Base-by-base conservation (phyloP, 1,139 yeast species). In the Yamadazyma membranifaciens region DNA sequence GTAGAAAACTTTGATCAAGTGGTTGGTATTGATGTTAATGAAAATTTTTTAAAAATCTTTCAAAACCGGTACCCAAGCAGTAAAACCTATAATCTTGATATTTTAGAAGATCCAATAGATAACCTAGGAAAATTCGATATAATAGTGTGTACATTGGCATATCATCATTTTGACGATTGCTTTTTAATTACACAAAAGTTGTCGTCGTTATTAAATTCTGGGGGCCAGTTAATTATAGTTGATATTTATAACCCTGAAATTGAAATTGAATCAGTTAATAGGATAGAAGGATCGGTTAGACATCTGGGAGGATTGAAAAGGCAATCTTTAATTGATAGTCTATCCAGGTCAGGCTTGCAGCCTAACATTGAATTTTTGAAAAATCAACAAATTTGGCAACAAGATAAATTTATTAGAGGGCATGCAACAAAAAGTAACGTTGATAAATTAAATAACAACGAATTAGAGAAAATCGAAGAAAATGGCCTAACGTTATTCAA, bases 111-210 rank as follows among this genome's bases (percentile, higher is more conserved):
- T 41, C 2, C 48, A 11, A 41, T 50, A 7, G 50, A 53, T 9
- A 38, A 52, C 20, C 52, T 56, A 3, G 42, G 39, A 1, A 41
- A 51, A 14, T 40, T 60, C 32, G 76, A 71, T 48, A 51, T 60
- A 25, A 57, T 70, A 15, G 46, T 57, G 2, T 68, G 73, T 43
- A 65, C 75, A 1, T 49, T 69, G 20, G 55, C 74, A 0, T 70
- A 63, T 48, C 77, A 72, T 48, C 78, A 72, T 46, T 51, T 72
- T 14, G 58, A 62, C 13, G 56, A 63, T 41, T 60, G 64, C 43
- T 54, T 55, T 26, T 54, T 50, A 5, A 60, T 67, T 12, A 63
- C 72, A 20, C 49, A 51, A 42, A 62, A 60, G 41, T 51, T 71
- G 38, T 60, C 60, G 6, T 48, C 61, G 2, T 67, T 69, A 45